Evolutionary conservation across 2,329 filamentous ascomycete species (phyloP).

Genomic region (Paradendryphiella salina): DNA sequence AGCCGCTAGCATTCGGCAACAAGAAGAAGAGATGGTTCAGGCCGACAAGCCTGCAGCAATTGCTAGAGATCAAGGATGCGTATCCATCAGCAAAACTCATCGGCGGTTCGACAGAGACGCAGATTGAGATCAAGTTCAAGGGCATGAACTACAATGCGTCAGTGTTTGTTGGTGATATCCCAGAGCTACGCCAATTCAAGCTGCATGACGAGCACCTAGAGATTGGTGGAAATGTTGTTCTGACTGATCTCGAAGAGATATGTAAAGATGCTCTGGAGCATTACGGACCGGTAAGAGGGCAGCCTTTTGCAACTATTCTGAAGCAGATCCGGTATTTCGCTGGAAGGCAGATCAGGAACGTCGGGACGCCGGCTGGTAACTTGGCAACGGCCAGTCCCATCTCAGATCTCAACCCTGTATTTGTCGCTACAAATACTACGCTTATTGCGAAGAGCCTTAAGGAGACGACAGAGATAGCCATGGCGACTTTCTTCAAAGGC

Average conservation of each 20-base stretch:
- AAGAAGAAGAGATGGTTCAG: constrained; percentile 94
- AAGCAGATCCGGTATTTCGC: constrained; percentile 96
- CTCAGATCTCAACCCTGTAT: constrained; percentile 91
- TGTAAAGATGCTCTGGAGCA: constrained; percentile 76
- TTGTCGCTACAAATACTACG: constrained; percentile 82
- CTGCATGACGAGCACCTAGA: constrained; percentile 83
- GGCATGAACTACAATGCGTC: constrained; percentile 86
- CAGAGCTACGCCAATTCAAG: constrained; percentile 79
- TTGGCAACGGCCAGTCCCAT: constrained; percentile 93
- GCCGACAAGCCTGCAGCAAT: constrained; percentile 80
- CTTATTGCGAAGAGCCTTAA: constrained; percentile 77
- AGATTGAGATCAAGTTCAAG: constrained; percentile 99
- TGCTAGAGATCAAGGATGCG: constrained; percentile 86
- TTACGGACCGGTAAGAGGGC: constrained; percentile 71
- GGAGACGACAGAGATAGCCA: constrained; percentile 80
- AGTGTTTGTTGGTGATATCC: constrained; percentile 90
- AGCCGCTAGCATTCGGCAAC: constrained; percentile 85
- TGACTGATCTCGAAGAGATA: constrained; percentile 88
- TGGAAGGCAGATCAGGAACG: constrained; percentile 92
- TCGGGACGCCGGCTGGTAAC: constrained; percentile 95
- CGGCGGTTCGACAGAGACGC: constrained; percentile 92
- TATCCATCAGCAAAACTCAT: constrained; percentile 91
- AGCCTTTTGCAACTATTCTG: constrained; percentile 86
- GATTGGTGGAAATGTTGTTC: constrained; percentile 86
- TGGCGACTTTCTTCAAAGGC: constrained; percentile 88